Percentiles rank a stretch among this genome's conserved stretches.
Conservation (phyloP, 2,329 filamentous ascomycete species). For the Metarhizium humberi region DNA sequence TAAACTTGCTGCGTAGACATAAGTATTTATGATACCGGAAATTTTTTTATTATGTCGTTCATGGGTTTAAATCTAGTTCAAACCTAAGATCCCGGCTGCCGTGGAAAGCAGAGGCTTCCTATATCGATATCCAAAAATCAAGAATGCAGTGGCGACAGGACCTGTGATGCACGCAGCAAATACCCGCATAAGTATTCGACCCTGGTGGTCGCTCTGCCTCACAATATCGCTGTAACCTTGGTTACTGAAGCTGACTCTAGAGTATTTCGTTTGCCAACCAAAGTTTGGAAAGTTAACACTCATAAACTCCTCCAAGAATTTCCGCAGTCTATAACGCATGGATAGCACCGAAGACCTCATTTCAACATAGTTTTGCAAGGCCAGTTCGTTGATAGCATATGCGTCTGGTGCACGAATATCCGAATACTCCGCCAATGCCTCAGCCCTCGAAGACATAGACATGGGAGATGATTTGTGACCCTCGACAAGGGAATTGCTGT, state of each 20-base stretch:
- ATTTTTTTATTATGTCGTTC: no score
- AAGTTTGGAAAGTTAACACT: conserved; percentile 65
- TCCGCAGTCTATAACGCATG: conserved; percentile 68
- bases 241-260: conserved; percentile 86
- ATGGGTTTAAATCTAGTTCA: neutral
- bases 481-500: conserved; percentile 27
- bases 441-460: conserved; percentile 44
- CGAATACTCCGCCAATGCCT: conserved; percentile 70
- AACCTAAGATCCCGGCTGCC: neutral
- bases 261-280: conserved; percentile 90
- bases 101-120: conserved; percentile 12
- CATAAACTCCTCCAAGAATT: conserved; percentile 76
- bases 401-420: conserved; percentile 65
- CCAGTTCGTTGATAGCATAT: conserved; percentile 85
- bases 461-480: conserved; percentile 26
- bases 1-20: no score
- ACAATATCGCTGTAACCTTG: conserved; percentile 82
- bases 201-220: conserved; percentile 58
- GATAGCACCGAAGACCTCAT: conserved; percentile 84
- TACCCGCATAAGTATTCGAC: conserved; percentile 43
- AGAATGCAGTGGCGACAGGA: conserved; percentile 17
- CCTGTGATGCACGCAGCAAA: conserved; percentile 28
- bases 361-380: conserved; percentile 83
- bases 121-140: conserved; percentile 18
- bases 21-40: no score